Evolutionary conservation across 2,329 filamentous ascomycete genomes (phyloP).

Genomic region (Hymenoscyphus repandus): DNA sequence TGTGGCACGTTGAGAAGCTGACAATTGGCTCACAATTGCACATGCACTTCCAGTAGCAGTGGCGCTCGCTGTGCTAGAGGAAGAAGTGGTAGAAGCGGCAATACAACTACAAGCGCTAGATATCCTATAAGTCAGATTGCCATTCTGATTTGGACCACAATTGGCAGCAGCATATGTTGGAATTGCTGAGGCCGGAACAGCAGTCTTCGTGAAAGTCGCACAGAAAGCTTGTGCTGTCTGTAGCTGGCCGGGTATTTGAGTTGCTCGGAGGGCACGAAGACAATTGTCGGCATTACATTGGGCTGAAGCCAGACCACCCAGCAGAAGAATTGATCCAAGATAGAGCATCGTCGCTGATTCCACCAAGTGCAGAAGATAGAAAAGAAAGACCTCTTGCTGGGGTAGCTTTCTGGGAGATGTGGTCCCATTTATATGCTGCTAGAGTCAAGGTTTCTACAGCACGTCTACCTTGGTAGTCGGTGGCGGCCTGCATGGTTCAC

Average conservation of each 20-base stretch:
- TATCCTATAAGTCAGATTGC: slow-evolving; percentile 9
- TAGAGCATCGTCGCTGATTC: slow-evolving; percentile 8
- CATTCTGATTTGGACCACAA: slow-evolving; percentile 17
- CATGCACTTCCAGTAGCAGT: slow-evolving; percentile 18
- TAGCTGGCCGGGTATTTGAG: slow-evolving; percentile 31
- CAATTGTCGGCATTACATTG: slow-evolving; percentile 35
- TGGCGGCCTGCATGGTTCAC: too few species aligned
- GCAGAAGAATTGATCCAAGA: slow-evolving; percentile 8
- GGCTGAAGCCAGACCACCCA: slow-evolving; percentile 12
- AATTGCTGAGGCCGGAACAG: slow-evolving; percentile 8
- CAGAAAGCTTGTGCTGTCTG: slow-evolving; percentile 33
- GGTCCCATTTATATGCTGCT: too few species aligned
- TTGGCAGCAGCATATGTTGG: slow-evolving; percentile 15
- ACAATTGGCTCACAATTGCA: slow-evolving; percentile 24
- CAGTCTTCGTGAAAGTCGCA: slow-evolving; percentile 20
- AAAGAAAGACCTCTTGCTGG: too few species aligned
- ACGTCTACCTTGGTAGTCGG: too few species aligned
- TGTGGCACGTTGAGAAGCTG: slow-evolving; percentile 16
- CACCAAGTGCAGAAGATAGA: too few species aligned
- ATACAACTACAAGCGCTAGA: slow-evolving; percentile 23
- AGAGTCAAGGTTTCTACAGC: too few species aligned
- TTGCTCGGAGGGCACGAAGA: slow-evolving; percentile 34
- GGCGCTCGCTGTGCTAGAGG: slow-evolving; percentile 3
- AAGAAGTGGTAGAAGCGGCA: slow-evolving; percentile 8
- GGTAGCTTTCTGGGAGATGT: too few species aligned